Base-by-base conservation (phyloP, 305 asterid genomes). In the Solanum hybrid region DNA sequence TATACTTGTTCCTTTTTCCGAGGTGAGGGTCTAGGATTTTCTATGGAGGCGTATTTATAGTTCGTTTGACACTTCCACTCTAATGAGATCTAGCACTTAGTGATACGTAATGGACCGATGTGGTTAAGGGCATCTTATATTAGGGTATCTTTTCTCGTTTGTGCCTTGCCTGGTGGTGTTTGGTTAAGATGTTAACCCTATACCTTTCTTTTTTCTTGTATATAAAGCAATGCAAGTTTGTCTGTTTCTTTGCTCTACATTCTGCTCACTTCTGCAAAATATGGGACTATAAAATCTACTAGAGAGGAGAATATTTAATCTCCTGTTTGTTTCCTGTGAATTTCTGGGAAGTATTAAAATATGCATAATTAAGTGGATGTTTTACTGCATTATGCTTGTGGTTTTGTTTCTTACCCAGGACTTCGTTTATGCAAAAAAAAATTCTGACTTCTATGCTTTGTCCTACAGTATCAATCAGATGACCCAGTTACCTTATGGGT, bases 401-500 rank as follows among this genome's bases (percentile, higher is more conserved):
- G 31, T 22, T 37, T 27, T 76, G 82, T 34, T 76, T 69, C 86
- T 26, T 78, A n/a, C 19, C 38, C 29, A 10, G 80, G 81, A 80
- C 36, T 38, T 51, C 34, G 13, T 66, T 71, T 24, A 88, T 85
- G 81, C 32, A 34, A 72, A 71, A 17, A 51, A 17, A 17, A 15
- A 27, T 88, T 87, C 86, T 93, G 90, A 13, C 82, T 31, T 36
- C 56, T 87, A 64, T 89, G 87, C 56, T 88, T 88, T 91, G 71
- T 87, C 60, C 60, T 90, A 90, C 94, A 95, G 97, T 94, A 92
- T 91, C 92, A 91, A 89, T 90, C 90, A 60, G 95, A 92, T 86
- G 97, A 95, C 13, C 92, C 91, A 40, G 93, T 95, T 86, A 91
- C 90, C 84, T 92, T 95, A 29, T 95, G 97, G 97, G 97, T 95